phyloP scores from a whole-genome alignment of 2,329 filamentous ascomycete species.

The Cephalotrichum gorgonifer region DNA sequence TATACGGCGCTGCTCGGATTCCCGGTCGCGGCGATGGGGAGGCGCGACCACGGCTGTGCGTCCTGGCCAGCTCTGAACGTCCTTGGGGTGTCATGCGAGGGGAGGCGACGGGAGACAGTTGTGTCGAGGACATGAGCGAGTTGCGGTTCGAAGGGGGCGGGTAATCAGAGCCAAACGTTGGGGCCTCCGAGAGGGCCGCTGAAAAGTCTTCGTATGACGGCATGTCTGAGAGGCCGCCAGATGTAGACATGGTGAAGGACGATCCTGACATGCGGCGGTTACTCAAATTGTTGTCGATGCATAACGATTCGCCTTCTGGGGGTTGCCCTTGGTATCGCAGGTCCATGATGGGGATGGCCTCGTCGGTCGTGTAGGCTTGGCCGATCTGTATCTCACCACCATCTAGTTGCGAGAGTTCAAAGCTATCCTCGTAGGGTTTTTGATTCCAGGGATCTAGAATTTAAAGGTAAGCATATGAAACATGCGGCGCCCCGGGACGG shows the following conservation, averaged over 20 bases:
- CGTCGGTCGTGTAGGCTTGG: conserved; percentile 52
- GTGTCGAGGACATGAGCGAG: conserved; percentile 60
- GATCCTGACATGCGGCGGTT: conserved; percentile 58
- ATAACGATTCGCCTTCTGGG: conserved; percentile 40
- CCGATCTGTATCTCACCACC: conserved; percentile 49
- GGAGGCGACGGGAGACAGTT: conserved; percentile 63
- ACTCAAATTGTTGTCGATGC: conserved; percentile 20
- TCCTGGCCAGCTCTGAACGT: conserved; percentile 50
- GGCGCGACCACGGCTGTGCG: conserved; percentile 57
- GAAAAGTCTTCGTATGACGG: conserved; percentile 64
- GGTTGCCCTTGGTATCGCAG: conserved; percentile 39
- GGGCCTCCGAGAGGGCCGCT: conserved; percentile 53
- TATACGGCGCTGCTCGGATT: conserved; percentile 61
- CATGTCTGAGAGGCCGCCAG: conserved; percentile 55
- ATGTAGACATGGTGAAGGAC: conserved; percentile 63
- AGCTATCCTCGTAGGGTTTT: conserved; percentile 45
- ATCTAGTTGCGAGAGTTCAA: conserved; percentile 45
- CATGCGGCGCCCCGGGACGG: too few relatives aligned
- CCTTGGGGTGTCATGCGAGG: conserved; percentile 54
- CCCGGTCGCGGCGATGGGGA: conserved; percentile 62
- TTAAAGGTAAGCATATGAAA: too few relatives aligned
- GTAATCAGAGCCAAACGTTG: conserved; percentile 57
- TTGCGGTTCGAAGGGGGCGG: conserved; percentile 57
- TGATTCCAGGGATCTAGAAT: conserved; percentile 31
- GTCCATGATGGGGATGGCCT: conserved; percentile 52